These are phyloP conservation scores for Eimeria zaria DNA, from an alignment of 169 alveolate species.

Conservation along the genomic window DNA sequence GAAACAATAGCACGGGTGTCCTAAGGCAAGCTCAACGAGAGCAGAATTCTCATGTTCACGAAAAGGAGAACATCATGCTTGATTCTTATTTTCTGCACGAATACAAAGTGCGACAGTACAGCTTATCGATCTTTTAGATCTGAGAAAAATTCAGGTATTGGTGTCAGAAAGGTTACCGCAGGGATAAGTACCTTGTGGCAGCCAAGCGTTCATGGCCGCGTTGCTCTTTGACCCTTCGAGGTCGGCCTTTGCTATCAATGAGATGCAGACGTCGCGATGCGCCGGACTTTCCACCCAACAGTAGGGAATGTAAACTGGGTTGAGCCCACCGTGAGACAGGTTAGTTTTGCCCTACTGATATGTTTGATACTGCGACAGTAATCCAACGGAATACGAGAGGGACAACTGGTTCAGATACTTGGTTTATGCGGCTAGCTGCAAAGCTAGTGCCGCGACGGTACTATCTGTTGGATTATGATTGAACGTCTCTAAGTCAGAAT, in stretches of 20 bases:
- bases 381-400: no score
- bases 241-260: conserved; percentile 86
- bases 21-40: conserved; percentile 95
- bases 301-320: conserved; percentile 77
- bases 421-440: conserved; percentile 83
- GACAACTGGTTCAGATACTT: conserved; percentile 47
- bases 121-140: conserved; percentile 89
- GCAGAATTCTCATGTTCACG: conserved; percentile 97
- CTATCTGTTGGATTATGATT: conserved; percentile 83
- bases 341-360: no score
- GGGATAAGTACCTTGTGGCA: conserved; percentile 56
- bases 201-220: conserved; percentile 47
- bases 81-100: conserved; percentile 96
- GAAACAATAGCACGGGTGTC: conserved; percentile 88
- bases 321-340: conserved; percentile 97
- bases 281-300: conserved; percentile 30
- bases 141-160: conserved; percentile 45
- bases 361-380: conserved; percentile 88
- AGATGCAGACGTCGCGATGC: conserved; percentile 30
- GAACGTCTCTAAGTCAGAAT: conserved; percentile 86
- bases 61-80: conserved; percentile 96
- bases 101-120: conserved; percentile 96
- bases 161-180: conserved; percentile 29
- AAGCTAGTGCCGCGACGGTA: conserved; percentile 84
- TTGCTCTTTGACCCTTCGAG: conserved; percentile 45